Conservation (phyloP, 257 asterid species). For the Cruciata laevipes region DNA sequence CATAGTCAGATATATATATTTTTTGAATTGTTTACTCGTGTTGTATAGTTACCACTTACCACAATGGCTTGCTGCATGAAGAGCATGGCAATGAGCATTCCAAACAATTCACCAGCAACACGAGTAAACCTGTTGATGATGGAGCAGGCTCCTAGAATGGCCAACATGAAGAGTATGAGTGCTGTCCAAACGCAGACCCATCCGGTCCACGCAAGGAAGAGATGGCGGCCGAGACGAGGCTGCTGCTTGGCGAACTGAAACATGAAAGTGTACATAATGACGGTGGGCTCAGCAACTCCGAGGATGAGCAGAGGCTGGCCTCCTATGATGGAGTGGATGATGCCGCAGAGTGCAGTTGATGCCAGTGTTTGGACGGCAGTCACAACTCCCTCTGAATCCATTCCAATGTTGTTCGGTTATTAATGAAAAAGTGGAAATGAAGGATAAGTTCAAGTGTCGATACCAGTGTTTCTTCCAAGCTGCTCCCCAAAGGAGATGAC, state of each 20-base stretch:
- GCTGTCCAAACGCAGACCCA: constrained; percentile 99
- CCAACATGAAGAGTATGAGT: constrained; percentile 60
- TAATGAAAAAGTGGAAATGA: no score
- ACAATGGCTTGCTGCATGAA: constrained; percentile 92
- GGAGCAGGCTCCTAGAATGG: constrained; percentile 88
- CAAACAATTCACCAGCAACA: constrained; percentile 85
- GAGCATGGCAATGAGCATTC: constrained; percentile 94
- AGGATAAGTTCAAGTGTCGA: no score
- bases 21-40: no score
- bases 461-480: constrained; percentile 25
- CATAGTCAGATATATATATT: no score
- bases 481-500: constrained; percentile 31
- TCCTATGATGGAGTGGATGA: constrained; percentile 85
- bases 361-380: constrained; percentile 89
- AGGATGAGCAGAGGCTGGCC: constrained; percentile 86
- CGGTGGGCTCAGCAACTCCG: constrained; percentile 98
- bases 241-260: constrained; percentile 74
- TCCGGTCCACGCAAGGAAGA: constrained; percentile 94
- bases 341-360: constrained; percentile 87
- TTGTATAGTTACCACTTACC: no score
- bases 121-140: constrained; percentile 93
- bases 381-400: constrained; percentile 61
- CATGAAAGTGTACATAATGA: constrained; percentile 96
- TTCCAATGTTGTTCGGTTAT: no score
- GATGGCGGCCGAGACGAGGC: constrained; percentile 59